phyloP scores from a whole-genome alignment of 2,329 filamentous ascomycete genomes.

The Penicillium sp. region DNA sequence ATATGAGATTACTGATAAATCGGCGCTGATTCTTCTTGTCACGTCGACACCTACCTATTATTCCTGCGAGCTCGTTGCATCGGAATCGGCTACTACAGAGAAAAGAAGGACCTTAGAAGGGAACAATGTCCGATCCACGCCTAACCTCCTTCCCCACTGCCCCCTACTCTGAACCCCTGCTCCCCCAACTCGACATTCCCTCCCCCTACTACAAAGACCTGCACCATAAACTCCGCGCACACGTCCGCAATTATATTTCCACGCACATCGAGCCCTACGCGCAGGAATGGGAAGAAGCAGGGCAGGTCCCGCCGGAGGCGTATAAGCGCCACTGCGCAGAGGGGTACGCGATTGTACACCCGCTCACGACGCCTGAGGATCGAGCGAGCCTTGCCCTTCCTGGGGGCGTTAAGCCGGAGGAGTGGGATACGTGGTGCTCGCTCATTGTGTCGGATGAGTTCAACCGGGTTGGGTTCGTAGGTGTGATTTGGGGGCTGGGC shows the following conservation, averaged over 20 bases:
- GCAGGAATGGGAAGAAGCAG: constrained; percentile 67
- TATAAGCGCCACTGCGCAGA: constrained; percentile 45
- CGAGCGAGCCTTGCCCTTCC: constrained; percentile 47
- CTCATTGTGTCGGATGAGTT: constrained; percentile 63
- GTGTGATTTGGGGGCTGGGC: constrained; percentile 62
- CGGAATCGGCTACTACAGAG: too few species aligned
- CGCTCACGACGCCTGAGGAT: constrained; percentile 44
- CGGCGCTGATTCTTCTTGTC: too few species aligned
- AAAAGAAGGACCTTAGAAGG: neutral
- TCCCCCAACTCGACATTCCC: constrained; percentile 51
- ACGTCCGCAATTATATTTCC: constrained; percentile 64
- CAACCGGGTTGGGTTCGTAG: constrained; percentile 59
- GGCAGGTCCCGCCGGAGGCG: constrained; percentile 54
- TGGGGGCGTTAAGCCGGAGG: constrained; percentile 51
- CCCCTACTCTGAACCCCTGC: constrained; percentile 48
- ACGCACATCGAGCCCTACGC: constrained; percentile 62
- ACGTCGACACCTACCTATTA: too few species aligned
- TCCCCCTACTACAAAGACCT: constrained; percentile 66
- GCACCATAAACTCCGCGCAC: constrained; percentile 63
- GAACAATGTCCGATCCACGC: neutral
- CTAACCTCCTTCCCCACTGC: constrained; percentile 31
- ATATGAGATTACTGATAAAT: neutral
- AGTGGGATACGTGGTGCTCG: constrained; percentile 63
- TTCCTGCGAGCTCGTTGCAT: too few species aligned
- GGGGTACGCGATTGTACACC: constrained; percentile 45